Base-by-base conservation (phyloP, 345 rosid species). In the Orychophragmus violaceus region DNA sequence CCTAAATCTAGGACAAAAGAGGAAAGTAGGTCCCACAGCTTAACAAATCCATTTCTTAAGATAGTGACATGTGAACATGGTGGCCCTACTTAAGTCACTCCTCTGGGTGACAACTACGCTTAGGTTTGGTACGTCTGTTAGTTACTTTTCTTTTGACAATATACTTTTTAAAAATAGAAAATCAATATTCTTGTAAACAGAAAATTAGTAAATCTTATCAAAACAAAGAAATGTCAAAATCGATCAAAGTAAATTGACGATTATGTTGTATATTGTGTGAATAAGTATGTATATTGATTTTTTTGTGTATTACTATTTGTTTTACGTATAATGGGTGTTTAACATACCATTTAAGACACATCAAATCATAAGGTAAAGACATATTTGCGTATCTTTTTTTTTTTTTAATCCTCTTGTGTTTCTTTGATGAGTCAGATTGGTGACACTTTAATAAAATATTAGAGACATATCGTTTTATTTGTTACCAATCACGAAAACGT, bases 61-160 rank as follows among this genome's bases (percentile, higher is more conserved):
- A 73, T 16, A 66, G 67, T 73, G 72, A 73, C 72, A 58, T 39
- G 71, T 74, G 69, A 68, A 67, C 74, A 68, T 61, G 35, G 41
- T 29, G 74, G 13, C 64, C 77, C 64, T 21, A 74, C 73, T 1
- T 19, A 33, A 66, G 51, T 66, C 64, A 74, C 64, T 61, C 77
- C 76, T 66, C 66, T 33, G 17, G 68, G 52, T 67, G 64, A 61
- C 77, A 74, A 61, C 64, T 61, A 28, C 41, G 45, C 39, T 62
- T 54, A 28, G 23, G 64, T 53, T 74, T 50, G 50, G 61, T 39
- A 66, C 29, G 9, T 74, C 39, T 59, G 32, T 24, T 42, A 3
- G 35, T 1, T 22, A 45, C 29, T 9, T 46, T 16, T 25, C 5
- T 33, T 6, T 11, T 41, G 8, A 39, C 9, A 39, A 13, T 5